Evolutionary conservation across 805 yeast genomes (phyloP).

Genomic region (Yarrowia alimentaria): DNA sequence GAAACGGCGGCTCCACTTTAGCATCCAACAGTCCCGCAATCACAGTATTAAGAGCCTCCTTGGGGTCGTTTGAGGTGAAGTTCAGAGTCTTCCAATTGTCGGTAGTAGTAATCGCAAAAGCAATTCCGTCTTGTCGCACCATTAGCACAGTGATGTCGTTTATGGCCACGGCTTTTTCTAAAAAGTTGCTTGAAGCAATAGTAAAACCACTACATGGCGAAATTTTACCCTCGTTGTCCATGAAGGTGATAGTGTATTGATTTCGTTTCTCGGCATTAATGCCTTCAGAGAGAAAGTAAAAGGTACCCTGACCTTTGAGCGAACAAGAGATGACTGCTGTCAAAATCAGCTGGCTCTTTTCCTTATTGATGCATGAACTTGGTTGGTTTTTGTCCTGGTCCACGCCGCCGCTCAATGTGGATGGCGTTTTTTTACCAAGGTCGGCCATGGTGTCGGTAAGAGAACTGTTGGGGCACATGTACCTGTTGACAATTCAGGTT

Average conservation of each 20-base stretch:
- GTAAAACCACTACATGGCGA: not conserved
- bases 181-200: not conserved
- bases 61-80: not conserved
- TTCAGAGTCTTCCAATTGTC: not conserved
- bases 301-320: not conserved
- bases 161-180: not conserved
- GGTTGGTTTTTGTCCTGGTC: too few relatives aligned
- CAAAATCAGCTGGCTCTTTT: not conserved
- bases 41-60: not conserved
- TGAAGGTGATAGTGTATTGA: not conserved
- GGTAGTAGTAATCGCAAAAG: not conserved
- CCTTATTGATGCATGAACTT: too few relatives aligned
- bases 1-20: too few relatives aligned
- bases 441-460: too few relatives aligned
- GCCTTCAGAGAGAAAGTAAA: not conserved
- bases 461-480: too few relatives aligned
- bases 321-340: not conserved
- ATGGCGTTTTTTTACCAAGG: too few relatives aligned
- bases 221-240: not conserved
- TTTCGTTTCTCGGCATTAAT: not conserved
- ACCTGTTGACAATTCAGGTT: too few relatives aligned
- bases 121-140: not conserved
- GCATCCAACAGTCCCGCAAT: not conserved
- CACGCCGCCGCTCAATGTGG: too few relatives aligned
- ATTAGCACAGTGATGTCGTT: not conserved